phyloP scores from a whole-genome alignment of 2,329 filamentous ascomycete genomes.

The Cladosporium sp. region DNA sequence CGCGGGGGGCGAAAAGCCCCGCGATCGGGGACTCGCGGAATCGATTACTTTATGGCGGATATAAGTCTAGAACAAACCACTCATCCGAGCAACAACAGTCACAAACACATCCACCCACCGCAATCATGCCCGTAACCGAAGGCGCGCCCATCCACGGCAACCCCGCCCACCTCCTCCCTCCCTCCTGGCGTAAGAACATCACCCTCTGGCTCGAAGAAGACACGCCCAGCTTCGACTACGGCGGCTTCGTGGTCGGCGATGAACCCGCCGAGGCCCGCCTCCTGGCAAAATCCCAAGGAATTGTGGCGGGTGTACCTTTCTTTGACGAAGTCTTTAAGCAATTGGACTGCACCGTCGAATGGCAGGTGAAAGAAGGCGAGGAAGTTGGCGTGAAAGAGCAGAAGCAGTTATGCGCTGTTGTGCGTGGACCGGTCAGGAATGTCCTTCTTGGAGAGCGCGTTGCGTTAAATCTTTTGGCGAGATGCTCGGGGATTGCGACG shows the following conservation, averaged over 20 bases:
- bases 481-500: slow-evolving; percentile 87
- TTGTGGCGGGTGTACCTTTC: slow-evolving; percentile 89
- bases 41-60: no score
- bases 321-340: slow-evolving; percentile 91
- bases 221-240: slow-evolving; percentile 94
- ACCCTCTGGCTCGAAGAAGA: slow-evolving; percentile 90
- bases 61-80: no score
- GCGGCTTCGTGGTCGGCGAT: slow-evolving; percentile 89
- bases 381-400: slow-evolving; percentile 58
- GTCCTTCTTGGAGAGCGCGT: slow-evolving; percentile 90
- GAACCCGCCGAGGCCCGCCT: slow-evolving; percentile 46
- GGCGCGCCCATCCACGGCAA: slow-evolving; percentile 56
- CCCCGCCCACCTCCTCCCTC: slow-evolving; percentile 71
- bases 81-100: no score
- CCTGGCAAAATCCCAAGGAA: slow-evolving; percentile 60
- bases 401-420: slow-evolving; percentile 68
- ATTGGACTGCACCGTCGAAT: slow-evolving; percentile 83
- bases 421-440: slow-evolving; percentile 75
- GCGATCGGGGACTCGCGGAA: no score
- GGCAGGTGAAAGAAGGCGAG: slow-evolving; percentile 74
- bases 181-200: slow-evolving; percentile 76
- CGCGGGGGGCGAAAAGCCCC: no score
- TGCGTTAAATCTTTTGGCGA: slow-evolving; percentile 81
- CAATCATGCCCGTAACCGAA: slow-evolving; percentile 36
- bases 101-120: neutral